Base-by-base conservation (phyloP, 169 alveolate species). In the Eimeria falciformis region DNA sequence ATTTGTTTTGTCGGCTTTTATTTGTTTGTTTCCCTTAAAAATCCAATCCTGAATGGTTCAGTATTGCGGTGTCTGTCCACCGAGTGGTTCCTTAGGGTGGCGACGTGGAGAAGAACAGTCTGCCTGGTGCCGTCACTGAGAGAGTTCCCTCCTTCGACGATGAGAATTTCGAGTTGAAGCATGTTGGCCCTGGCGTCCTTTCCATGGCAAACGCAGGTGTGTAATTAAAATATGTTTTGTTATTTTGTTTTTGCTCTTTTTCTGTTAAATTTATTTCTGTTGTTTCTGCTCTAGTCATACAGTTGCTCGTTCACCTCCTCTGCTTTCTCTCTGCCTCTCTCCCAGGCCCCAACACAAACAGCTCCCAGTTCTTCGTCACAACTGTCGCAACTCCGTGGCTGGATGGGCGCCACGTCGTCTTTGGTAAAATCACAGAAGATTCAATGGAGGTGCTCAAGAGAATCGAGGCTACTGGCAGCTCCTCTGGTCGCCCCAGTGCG, bases 271-370 rank as follows among this genome's bases (percentile, higher is more conserved):
- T 68, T 29, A 68, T 68, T 1, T 0, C 53, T 14, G 46, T 14
- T 12, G 40, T 18, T 21, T 14, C 46, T 33, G 79, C 40, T 0
- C 18, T 33, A 21, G n/a, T 33, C 18, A 14, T 33, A 21, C 46
- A 29, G 17, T 12, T 0, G 0, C 71, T 12, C n/a, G 17, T 78
- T 0, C 88, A 29, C 79, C 2, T 29, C 17, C 62, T 71, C n/a
- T 21, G n/a, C 21, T 56, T 21, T 56, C 21, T 56, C 68, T 53
- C 18, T 40, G 25, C 21, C 18, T 21, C 37, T 98, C 98, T 98
- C 94, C 96, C 99, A 47, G 99, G 99, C 1, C 99, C 99, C 17
- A 98, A 98, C 94, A 99, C 99, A 27, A 99, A 99, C 95, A 99
- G 99, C 29, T 97, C 99, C 46, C 99, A 99, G 93, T 99, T 99